Evolutionary conservation across 257 asterid genomes (phyloP).

Genomic region (Cordia subcordata): DNA sequence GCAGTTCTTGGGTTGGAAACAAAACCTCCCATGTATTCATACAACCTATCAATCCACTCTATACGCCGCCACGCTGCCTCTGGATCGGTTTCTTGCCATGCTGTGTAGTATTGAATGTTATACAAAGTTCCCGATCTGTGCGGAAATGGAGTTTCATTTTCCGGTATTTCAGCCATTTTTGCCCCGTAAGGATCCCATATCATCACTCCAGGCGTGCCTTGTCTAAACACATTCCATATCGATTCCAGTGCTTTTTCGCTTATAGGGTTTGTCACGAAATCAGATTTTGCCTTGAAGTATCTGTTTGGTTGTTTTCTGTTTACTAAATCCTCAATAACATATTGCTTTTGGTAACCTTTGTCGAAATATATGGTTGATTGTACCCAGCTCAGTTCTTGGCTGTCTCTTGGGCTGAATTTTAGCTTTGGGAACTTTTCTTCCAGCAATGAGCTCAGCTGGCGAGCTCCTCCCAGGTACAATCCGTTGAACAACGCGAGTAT

Average conservation of each 20-base stretch:
- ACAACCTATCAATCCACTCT: conserved; percentile 33
- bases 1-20: conserved; percentile 60
- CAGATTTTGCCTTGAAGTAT: conserved; percentile 51
- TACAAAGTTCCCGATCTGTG: conserved; percentile 46
- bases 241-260: conserved; percentile 20
- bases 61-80: conserved; percentile 13
- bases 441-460: conserved; percentile 4
- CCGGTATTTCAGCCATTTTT: conserved; percentile 33
- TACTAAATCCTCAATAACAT: not conserved
- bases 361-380: conserved; percentile 17
- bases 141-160: conserved; percentile 45
- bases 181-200: conserved; percentile 64
- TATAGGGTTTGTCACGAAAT: conserved; percentile 34
- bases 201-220: conserved; percentile 26
- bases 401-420: conserved; percentile 27
- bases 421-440: conserved; percentile 32
- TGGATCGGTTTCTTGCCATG: conserved; percentile 28
- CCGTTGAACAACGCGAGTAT: conserved; percentile 9
- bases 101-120: conserved; percentile 46
- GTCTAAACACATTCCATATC: conserved; percentile 20
- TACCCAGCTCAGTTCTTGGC: conserved; percentile 57
- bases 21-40: conserved; percentile 37
- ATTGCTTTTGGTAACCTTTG: not conserved
- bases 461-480: conserved; percentile 3
- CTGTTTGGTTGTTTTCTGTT: conserved; percentile 14